Evolutionary conservation across 345 rosid species (phyloP).

Genomic region (Toxicodendron radicans): DNA sequence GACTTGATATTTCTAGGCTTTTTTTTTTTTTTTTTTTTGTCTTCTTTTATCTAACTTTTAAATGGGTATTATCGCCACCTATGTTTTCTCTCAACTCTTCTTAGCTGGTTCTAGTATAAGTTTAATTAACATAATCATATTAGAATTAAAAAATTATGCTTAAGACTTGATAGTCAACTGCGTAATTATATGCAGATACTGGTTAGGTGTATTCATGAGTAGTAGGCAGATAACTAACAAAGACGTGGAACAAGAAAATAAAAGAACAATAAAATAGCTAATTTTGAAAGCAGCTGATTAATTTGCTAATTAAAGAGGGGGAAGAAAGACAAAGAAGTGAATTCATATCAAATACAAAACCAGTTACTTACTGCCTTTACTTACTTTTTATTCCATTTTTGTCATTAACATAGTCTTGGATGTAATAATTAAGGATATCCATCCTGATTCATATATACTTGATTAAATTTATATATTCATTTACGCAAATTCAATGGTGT

Average conservation of each 20-base stretch:
- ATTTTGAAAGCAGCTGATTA: slow-evolving; percentile 2
- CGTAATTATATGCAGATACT: no score
- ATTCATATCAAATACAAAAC: slow-evolving; percentile 37
- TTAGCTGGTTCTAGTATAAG: not conserved
- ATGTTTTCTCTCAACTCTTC: not conserved
- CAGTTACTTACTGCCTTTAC: slow-evolving; percentile 22
- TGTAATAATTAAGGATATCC: no score
- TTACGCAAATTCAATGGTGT: no score
- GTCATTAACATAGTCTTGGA: slow-evolving; percentile 7
- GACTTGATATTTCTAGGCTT: slow-evolving; percentile 12
- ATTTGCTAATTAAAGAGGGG: slow-evolving; percentile 11
- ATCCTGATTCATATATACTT: no score
- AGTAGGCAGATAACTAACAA: slow-evolving; percentile 18
- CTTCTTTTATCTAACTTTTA: not conserved
- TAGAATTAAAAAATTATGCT: no score
- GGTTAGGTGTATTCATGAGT: slow-evolving; percentile 23
- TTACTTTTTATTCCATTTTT: slow-evolving; percentile 29
- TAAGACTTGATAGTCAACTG: no score
- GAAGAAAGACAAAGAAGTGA: slow-evolving; percentile 27
- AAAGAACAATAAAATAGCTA: slow-evolving; percentile 23
- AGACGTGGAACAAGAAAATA: slow-evolving; percentile 30
- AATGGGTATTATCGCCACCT: slow-evolving; percentile 30
- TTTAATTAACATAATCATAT: no score
- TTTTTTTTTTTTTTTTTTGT: not conserved
- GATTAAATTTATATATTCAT: no score